These are phyloP conservation scores for Metschnikowia picachoensis DNA, from an alignment of 805 yeast genomes.

Conservation along the genomic window DNA sequence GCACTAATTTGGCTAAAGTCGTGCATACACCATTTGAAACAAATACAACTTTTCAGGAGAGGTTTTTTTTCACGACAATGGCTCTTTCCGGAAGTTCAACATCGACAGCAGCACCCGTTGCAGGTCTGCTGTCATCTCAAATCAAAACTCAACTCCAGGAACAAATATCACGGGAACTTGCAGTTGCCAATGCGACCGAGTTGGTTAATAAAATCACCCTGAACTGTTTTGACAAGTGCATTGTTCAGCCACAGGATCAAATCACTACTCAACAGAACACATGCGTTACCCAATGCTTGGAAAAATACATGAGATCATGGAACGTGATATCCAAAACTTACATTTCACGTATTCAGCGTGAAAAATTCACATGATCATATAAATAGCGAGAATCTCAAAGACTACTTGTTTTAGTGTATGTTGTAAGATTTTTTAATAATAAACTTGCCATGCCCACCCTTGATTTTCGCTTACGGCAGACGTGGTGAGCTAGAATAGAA, in stretches of 20 bases:
- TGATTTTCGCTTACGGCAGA: no score
- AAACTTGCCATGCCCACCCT: no score
- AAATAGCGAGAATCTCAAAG: neutral
- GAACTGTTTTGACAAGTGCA: conserved; percentile 81
- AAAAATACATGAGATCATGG: conserved; percentile 91
- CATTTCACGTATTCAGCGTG: conserved; percentile 62
- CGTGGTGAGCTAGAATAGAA: no score
- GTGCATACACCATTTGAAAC: neutral
- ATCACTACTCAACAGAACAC: conserved; percentile 50
- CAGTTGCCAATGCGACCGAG: conserved; percentile 88
- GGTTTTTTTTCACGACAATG: conserved; percentile 3
- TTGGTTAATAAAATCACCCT: conserved; percentile 80
- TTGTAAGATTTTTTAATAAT: no score
- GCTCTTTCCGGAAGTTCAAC: conserved; percentile 16
- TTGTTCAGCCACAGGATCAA: conserved; percentile 53
- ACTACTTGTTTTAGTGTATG: no score
- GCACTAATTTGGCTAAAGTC: neutral
- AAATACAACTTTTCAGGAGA: neutral
- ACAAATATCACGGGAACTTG: conserved; percentile 77
- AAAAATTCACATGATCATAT: conserved; percentile 9
- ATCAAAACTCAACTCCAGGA: conserved; percentile 61
- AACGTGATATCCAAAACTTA: conserved; percentile 76
- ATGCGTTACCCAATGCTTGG: conserved; percentile 75
- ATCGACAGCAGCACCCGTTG: conserved; percentile 11
- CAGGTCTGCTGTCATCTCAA: conserved; percentile 9